phyloP scores from a whole-genome alignment of 495 filamentous ascomycete species.

The Chaetomium fimeti region DNA sequence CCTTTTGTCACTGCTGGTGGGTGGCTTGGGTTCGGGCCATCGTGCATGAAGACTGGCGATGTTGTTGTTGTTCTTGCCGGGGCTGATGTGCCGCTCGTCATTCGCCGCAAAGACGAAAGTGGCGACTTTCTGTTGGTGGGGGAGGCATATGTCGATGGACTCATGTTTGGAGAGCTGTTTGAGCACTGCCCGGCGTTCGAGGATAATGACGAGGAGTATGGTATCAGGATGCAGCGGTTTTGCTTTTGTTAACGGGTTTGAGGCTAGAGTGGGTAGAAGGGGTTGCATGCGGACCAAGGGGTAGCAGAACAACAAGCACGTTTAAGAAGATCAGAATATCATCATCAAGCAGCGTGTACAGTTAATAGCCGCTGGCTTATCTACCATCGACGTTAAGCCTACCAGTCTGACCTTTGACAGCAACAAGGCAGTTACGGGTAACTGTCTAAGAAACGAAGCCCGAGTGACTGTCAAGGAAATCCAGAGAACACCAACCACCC shows the following conservation, averaged over 20 bases:
- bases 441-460: no score
- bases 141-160: not conserved
- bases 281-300: no score
- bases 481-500: no score
- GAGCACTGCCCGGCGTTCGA: not conserved
- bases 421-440: no score
- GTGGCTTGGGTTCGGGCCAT: not conserved
- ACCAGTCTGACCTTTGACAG: no score
- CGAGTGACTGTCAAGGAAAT: no score
- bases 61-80: not conserved
- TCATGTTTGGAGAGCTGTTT: constrained; percentile 2
- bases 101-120: not conserved
- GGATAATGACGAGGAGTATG: not conserved
- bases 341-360: no score
- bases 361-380: no score
- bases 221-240: not conserved
- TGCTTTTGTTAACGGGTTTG: not conserved
- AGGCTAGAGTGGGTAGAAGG: no score
- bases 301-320: no score
- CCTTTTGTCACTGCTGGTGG: not conserved
- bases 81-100: not conserved
- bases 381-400: no score
- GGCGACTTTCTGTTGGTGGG: not conserved
- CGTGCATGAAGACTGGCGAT: not conserved
- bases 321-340: no score